Evolutionary conservation across 2,329 filamentous ascomycete species (phyloP), one percentile per base, ranked within the genome.

Genomic region (Parastagonospora avenae): DNA sequence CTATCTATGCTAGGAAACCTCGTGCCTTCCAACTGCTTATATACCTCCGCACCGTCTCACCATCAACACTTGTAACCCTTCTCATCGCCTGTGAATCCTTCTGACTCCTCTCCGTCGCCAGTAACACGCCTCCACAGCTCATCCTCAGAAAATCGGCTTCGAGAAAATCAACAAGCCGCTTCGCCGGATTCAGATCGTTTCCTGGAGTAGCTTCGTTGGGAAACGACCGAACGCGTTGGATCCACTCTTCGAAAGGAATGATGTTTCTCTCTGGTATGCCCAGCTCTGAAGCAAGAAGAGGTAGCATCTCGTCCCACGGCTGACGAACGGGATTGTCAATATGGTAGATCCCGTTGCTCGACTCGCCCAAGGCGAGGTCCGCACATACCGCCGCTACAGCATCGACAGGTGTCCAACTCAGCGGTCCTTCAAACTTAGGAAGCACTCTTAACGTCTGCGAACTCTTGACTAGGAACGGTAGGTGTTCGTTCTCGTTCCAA

Each of bases 401-500:
- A 50, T 82, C 69, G 5, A 82, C 80, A 0, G 80, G 77, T 0
- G 67, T 72, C 81, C 81, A 83, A 6, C 39, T 42, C 14, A 55
- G 43, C 1, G 42, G 31, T 1, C 52, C 45, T 2, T 46, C 32
- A 7, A 55, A 38, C 2, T 32, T 12, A 1, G 81, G 80, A 8
- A 80, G 56, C 0, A 63, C 70, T 0, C 67, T 64, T 0, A 83
- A 52, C 0, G 76, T 76, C 54, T 83, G 79, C 0, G 77, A 75
- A 0, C 77, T 80, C 62, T 82, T 82, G 44, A 82, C 60, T 16
- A 85, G 48, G 52, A 81, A 81, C 0, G 71, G 59, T 10, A 84
- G 66, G 52, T 84, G 79, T 58, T 85, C 81, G 27, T 74, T 71
- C 0, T 76, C 67, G 54, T 85, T 85, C 83, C 82, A 85, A 57